A percentile compares a stretch with the other conserved stretches of the same genome.
Conservation (phyloP, 441 rosid genomes). For the Bocquillonia castaneifolia region DNA sequence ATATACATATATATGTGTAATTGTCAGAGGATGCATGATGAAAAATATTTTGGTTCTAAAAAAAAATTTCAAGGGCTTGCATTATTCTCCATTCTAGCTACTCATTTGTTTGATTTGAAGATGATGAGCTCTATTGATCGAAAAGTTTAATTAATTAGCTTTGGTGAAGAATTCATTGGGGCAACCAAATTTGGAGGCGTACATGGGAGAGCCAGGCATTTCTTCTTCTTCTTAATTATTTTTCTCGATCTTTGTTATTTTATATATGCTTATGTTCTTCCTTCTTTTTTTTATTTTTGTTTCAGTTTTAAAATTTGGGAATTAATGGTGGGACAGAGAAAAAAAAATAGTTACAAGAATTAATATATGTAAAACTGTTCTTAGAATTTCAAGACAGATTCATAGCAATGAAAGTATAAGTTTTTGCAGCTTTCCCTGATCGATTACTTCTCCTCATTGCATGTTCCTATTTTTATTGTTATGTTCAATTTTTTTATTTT, state of each 20-base stretch:
- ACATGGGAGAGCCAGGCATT: constrained; percentile 71
- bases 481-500: background rate
- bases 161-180: constrained; percentile 22
- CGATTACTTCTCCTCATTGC: background rate
- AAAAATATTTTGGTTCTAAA: background rate
- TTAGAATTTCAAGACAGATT: constrained; percentile 10
- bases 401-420: background rate
- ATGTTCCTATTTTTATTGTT: background rate
- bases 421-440: background rate
- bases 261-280: background rate
- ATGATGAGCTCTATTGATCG: background rate
- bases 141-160: background rate
- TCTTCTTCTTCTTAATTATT: constrained; percentile 5
- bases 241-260: background rate
- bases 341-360: constrained; percentile 2
- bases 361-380: constrained; percentile 12
- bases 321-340: constrained; percentile 5
- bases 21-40: too few species aligned
- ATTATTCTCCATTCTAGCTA: too few species aligned
- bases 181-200: constrained; percentile 35
- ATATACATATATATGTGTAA: too few species aligned
- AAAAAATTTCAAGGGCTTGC: too few species aligned
- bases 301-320: background rate
- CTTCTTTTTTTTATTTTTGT: background rate
- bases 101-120: background rate